Evolutionary conservation across 306 rosid genomes (phyloP).

Genomic region (Trifolium pratense): DNA sequence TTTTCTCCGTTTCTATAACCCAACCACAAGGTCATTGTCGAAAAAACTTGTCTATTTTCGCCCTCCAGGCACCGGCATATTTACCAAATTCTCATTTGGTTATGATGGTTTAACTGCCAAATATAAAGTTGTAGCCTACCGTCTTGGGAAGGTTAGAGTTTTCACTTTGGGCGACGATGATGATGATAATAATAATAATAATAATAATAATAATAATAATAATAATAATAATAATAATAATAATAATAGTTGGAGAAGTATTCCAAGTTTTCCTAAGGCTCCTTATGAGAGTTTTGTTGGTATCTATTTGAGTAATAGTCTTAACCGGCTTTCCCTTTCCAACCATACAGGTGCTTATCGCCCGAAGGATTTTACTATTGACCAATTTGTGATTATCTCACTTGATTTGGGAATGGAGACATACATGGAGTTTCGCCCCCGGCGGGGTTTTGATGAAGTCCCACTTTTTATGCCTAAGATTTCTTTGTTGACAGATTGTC

Average conservation of each 20-base stretch:
- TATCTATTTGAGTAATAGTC: no score
- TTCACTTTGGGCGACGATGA: not conserved
- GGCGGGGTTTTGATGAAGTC: no score
- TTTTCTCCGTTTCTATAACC: not conserved
- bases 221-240: no score
- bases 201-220: no score
- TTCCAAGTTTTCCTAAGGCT: not conserved
- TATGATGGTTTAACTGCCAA: not conserved
- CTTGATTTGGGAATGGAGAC: no score
- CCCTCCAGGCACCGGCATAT: accelerated
- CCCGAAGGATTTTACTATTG: no score
- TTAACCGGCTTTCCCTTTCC: no score
- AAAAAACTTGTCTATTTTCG: not conserved
- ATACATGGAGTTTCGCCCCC: no score
- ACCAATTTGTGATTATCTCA: no score
- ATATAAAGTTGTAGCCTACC: not conserved
- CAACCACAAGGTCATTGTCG: not conserved
- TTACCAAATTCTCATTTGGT: not conserved
- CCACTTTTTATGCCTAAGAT: not conserved
- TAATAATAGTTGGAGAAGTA: not conserved
- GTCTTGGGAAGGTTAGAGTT: not conserved
- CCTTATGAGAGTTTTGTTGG: no score
- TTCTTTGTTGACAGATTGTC: not conserved
- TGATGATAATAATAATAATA: no score
- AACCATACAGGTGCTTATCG: no score